These are phyloP conservation scores for Patellifolia procumbens DNA, from an alignment of 179 eudicot genomes.

Conservation along the genomic window DNA sequence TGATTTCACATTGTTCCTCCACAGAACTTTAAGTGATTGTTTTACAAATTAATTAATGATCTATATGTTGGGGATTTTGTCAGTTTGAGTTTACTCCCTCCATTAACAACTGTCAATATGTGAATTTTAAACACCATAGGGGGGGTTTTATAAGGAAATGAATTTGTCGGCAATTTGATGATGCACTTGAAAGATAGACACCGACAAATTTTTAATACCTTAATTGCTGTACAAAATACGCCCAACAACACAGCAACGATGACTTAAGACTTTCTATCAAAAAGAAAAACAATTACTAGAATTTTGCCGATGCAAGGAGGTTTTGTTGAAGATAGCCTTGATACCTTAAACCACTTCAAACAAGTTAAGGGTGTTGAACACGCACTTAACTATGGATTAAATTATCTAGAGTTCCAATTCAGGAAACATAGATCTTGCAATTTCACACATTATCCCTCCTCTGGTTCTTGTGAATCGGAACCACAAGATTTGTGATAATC, in stretches of 20 bases:
- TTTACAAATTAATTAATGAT: not conserved
- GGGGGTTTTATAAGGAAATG: not conserved
- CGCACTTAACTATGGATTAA: not conserved
- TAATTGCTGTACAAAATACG: not conserved
- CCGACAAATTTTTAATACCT: not conserved
- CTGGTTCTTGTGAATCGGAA: not conserved
- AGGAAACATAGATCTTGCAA: not conserved
- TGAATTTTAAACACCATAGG: too few species aligned
- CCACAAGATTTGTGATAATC: not conserved
- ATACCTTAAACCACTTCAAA: not conserved
- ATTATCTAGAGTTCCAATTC: not conserved
- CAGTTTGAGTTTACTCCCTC: not conserved
- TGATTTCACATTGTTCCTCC: not conserved
- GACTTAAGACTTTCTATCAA: too few species aligned
- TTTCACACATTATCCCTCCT: not conserved
- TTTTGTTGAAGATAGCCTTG: not conserved
- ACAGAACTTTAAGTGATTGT: not conserved
- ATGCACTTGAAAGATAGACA: not conserved
- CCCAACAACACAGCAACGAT: too few species aligned
- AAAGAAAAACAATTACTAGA: too few species aligned
- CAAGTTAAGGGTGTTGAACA: not conserved
- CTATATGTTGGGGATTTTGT: not conserved
- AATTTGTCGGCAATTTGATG: not conserved
- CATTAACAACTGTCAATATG: not conserved
- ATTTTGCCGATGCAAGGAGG: not conserved